Evolutionary conservation across 2,329 filamentous ascomycete species (phyloP), one percentile per base, ranked within the genome.

Genomic region (Phaeosphaeria sp.): DNA sequence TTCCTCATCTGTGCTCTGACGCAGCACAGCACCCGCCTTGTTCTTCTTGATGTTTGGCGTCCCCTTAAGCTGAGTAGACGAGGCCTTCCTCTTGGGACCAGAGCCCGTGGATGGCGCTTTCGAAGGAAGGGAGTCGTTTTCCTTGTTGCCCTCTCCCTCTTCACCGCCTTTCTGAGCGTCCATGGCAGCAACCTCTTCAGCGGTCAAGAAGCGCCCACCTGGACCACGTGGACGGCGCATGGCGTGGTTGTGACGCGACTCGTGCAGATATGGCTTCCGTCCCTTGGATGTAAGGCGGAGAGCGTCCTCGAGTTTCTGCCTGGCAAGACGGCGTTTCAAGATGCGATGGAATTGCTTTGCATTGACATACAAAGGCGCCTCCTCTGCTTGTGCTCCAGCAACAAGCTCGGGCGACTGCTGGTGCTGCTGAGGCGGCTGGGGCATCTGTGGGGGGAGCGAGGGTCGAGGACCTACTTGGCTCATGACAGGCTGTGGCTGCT

Each of bases 341-440:
- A 99, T 99, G 23, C 95, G 90, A 75, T 99, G 95, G 68, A 99
- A 99, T 72, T 99, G 95, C 77, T 99, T 99, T 5, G 95, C 95
- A 71, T 99, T 99, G 72, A 99, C 95, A 69, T 99, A 99, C 0
- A 99, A 82, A 0, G 95, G 95, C 0, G 94, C 94, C 74, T 99
- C 95, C 76, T 98, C 95, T 3, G 89, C 88, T 50, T 67, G 72
- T 15, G 85, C 85, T 15, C 82, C 84, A 7, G 89, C 82, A 1
- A 90, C 85, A 69, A 95, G 87, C 74, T 97, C 93, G 7, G 92
- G 91, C 0, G 92, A 94, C 62, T 91, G 88, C 58, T 87, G 87
- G 61, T 86, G 85, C 79, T 89, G 89, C 72, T 90, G 89, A 9
- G 85, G 83, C 10, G 86, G 81, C 10, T 87, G 83, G 53, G 82